Evolutionary conservation across 352 stramenopile species (phyloP), one percentile per base, ranked within the genome.

Genomic region (Hyaloperonospora brassicae): DNA sequence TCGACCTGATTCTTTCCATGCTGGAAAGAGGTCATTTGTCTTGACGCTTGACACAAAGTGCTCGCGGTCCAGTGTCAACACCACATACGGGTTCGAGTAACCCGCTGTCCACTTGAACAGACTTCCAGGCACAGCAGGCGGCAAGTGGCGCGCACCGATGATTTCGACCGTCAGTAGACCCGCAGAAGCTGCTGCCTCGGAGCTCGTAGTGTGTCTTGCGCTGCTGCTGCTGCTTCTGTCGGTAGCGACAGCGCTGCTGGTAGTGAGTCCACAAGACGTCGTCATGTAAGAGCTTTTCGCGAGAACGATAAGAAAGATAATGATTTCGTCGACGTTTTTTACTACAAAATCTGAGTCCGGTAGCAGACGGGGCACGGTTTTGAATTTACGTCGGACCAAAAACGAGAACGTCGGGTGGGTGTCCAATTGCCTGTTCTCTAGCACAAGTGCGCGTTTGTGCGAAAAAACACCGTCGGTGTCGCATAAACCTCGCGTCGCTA

Each of bases 31-130:
- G 42, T 78, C 67, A 35, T 69, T 62, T 10, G 68, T 50, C 52
- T 82, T 75, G 24, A 72, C 57, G 24, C 55, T 82, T 2, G 74
- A 84, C 36, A 72, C 62, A 53, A 84, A 88, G 36, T 67, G 64
- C 44, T 83, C 72, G 46, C 57, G 71, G 41, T 71, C 64, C 25
- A 88, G 64, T 23, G 66, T 76, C n/a, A 84, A 52, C 25, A 80
- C 75, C 1, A 77, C 70, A 52, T 79, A 88, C 46, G 77, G 72
- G 47, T 86, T 88, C 13, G 77, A 75, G 59, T 79, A 86, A 47
- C 66, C 85, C 2, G 77, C 62, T 8, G 75, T 84, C 77, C 77
- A 88, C 27, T 81, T 84, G 55, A 88, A 61, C 44, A 88, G 38
- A 47, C 70, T 84, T 23, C 77, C 77, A 2, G 86, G 47, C 42